phyloP scores from a whole-genome alignment of 73 alveolate species.

The Uronychia setigera region DNA sequence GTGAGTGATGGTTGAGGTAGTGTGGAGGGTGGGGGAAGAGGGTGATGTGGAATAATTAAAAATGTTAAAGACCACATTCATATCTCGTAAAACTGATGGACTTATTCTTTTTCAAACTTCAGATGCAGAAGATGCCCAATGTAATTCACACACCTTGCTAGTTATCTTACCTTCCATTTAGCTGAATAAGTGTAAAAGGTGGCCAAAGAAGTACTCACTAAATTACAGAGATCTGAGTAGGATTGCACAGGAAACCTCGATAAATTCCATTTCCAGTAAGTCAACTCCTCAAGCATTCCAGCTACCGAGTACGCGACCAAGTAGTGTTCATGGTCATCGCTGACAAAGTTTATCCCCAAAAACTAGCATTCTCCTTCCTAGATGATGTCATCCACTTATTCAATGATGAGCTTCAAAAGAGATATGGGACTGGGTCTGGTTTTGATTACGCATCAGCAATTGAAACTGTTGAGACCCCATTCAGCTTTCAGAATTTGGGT shows the following conservation, averaged over 20 bases:
- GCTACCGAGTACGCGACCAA: conserved; percentile 72
- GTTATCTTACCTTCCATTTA: neutral
- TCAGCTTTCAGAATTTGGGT: conserved; percentile 83
- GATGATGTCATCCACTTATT: conserved; percentile 76
- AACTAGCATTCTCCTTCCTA: conserved; percentile 83
- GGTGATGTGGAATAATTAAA: conserved; percentile 9
- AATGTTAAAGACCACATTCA: conserved; percentile 67
- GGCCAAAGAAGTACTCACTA: conserved; percentile 41
- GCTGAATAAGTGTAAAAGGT: conserved; percentile 32
- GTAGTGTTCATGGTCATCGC: conserved; percentile 78
- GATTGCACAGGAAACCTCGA: conserved; percentile 39
- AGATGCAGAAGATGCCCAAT: conserved; percentile 49
- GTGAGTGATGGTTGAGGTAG: too few species aligned
- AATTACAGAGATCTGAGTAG: conserved; percentile 5
- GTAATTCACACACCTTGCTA: neutral
- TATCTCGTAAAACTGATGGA: conserved; percentile 77
- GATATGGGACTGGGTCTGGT: conserved; percentile 83
- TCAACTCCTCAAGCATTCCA: neutral
- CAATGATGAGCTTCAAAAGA: conserved; percentile 80
- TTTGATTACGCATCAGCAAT: conserved; percentile 84
- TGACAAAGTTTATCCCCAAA: conserved; percentile 79
- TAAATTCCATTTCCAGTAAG: conserved; percentile 52
- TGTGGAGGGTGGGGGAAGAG: neutral
- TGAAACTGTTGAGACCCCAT: conserved; percentile 90
- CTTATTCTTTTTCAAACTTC: conserved; percentile 65